Base-by-base conservation (phyloP, 2,329 filamentous ascomycete genomes). In the Mycocentrospora acerina region DNA sequence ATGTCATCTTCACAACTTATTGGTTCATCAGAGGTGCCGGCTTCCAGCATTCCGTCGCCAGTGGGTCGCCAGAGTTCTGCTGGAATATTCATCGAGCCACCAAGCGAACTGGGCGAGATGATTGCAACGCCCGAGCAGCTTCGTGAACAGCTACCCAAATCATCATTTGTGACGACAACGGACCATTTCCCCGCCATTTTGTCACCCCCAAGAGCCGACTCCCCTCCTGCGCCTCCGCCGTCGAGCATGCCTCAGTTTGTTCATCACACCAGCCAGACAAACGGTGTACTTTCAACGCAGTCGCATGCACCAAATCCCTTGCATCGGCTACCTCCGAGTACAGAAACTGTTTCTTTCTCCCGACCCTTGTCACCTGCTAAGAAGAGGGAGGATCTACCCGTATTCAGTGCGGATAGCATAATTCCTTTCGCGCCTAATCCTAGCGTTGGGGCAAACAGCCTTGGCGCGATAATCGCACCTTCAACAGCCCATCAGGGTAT, bases 331-430 rank as follows among this genome's bases (percentile, higher is more conserved):
- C 50, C 56, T 29, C 47, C 66, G 42, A 48, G 67, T 53, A 44
- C 51, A 11, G 42, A 53, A n/a, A 39, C 47, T 7, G 35, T 38
- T 13, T 35, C 44, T 28, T 25, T 33, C 16, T 38, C 40, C 12
- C 49, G 35, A n/a, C 51, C 51, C 28, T 42, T 57, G 48, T 60
- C 64, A 27, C 55, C 62, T 2, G 42, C 61, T 10, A 56, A 58
- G 32, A 69, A 67, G 29, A 70, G 65, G 42, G 59, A 69, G 13
- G 70, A 71, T 15, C 58, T 79, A 18, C 76, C 77, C 2, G 62
- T 75, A 1, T 77, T 79, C 42, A 73, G 71, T 13, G 67, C 76
- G 2, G 59, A 54, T 24, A 53, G 64, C 7, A 36, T 42, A 6
- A 68, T 69, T 35, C 64, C 64, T 3, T 69, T 68, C 39, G 64